Percentiles rank a stretch among this genome's conserved stretches.
These are phyloP conservation scores for Flaveria ramosissima DNA, from an alignment of 129 eudicot genomes.

Conservation along the genomic window DNA sequence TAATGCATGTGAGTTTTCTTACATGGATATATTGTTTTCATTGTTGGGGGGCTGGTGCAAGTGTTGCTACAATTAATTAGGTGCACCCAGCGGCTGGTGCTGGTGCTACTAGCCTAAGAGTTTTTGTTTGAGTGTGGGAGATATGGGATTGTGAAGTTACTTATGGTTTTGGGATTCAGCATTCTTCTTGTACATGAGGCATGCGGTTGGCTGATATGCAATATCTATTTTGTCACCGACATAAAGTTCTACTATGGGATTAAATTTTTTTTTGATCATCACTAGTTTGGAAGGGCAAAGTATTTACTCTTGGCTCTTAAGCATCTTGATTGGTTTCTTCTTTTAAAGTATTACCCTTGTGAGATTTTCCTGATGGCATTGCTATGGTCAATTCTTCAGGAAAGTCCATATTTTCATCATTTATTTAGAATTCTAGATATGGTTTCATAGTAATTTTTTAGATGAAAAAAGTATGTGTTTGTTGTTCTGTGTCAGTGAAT, in stretches of 20 bases:
- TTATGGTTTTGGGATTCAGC: neutral
- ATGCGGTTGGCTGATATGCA: slow-evolving; percentile 10
- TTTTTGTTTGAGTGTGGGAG: neutral
- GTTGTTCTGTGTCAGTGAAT: neutral
- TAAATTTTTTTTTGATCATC: neutral
- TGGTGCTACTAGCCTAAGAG: neutral
- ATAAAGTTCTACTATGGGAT: neutral
- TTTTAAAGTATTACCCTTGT: slow-evolving; percentile 13
- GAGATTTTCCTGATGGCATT: neutral
- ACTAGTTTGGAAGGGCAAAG: neutral
- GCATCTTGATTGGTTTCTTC: slow-evolving; percentile 10
- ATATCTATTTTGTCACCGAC: neutral
- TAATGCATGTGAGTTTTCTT: neutral
- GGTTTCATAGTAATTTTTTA: neutral
- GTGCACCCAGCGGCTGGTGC: too few species aligned
- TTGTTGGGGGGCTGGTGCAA: neutral
- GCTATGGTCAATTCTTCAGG: neutral
- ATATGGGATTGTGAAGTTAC: neutral
- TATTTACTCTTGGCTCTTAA: slow-evolving; percentile 5
- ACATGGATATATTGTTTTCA: neutral
- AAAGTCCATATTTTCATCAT: neutral
- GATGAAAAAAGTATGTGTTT: neutral
- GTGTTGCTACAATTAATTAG: neutral
- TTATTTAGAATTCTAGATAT: neutral
- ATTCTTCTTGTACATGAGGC: neutral